Base-by-base conservation (phyloP, 2,329 filamentous ascomycete genomes). In the Penicillium olsonii region DNA sequence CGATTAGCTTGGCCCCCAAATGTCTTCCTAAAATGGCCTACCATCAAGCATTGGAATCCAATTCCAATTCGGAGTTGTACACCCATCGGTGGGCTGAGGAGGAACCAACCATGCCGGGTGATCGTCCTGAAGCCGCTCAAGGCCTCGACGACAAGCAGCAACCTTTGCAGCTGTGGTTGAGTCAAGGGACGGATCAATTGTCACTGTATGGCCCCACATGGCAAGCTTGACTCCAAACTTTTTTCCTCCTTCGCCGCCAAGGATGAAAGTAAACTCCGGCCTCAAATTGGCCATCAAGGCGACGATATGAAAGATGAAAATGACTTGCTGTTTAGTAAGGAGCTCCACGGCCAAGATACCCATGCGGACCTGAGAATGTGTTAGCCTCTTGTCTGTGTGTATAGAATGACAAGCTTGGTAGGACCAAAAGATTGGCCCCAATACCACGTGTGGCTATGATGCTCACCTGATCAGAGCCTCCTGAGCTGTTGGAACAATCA, bases 251-350 rank as follows among this genome's bases (percentile, higher is more conserved):
- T 18, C 33, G 19, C 42, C 22, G 3, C 56, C 57, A 24, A 55
- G 42, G 18, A 49, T 56, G 50, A 59, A 68, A 1, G 61, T 46
- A 34, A 67, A 67, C 1, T 42, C 45, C 0, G 68, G 66, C 6
- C 51, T 37, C 9, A 71, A 55, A 7, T 53, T 38, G 10, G 57
- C 57, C 40, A 66, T 59, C 6, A 63, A 48, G 1, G 55, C 48
- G 5, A 72, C 37, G 2, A 68, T 59, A 10, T 65, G 66, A 45
- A 70, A 71, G 43, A 56, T 64, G 15, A 68, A 72, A 5, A 71
- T 37, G 1, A 62, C 55, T 17, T 62, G 51, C 4, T 53, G 43
- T n/a, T 45, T 41, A 8, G 43, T 48, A 39, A 68, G 27, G 2
- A 18, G 35, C 2, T 37, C 34, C 24, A 56, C 11, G 12, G 52